Base-by-base conservation (phyloP, 2,329 filamentous ascomycete species). In the Penicillium sp. region DNA sequence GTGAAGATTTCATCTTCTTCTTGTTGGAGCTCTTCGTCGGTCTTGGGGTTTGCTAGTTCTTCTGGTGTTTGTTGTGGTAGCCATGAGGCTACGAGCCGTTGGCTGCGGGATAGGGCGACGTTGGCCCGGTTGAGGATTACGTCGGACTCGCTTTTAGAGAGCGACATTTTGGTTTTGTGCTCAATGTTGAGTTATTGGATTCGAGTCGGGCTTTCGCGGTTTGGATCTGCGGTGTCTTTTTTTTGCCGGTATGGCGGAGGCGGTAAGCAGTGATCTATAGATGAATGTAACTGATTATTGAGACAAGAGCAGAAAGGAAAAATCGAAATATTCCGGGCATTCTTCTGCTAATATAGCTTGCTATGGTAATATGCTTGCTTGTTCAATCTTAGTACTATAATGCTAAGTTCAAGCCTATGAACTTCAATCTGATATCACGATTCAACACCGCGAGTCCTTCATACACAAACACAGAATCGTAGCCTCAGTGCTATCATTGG, bases 1-100 rank as follows among this genome's bases (percentile, higher is more conserved):
- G 74, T 78, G 63, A 83, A 83, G 39, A 83, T 75, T 59, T 82
- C 80, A 63, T 82, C 75, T 59, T 86, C 83, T 47, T 84, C 81
- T 41, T 76, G 71, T 55, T 80, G 75, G 19, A 78, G 66, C 59
- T 82, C 76, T 55, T 78, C 72, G 36, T 77, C 70, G 21, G 77
- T 70, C 61, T 77, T 78, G 52, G 68, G 64, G 58, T 72, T 67
- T 51, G 69, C 63, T 48, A 69, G 62, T 47, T 78, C 75, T 23
- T 75, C 70, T n/a, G 70, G 55, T 6, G 76, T 69, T 55, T 73
- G 75, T n/a, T 79, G 70, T 13, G 81, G 81, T 31, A 86, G 78
- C 81, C 82, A 82, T 61, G 83, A 84, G 50, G 81, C 76, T 58
- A 86, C 74, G 19, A 84, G 72, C 34, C 78, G 78, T 61, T 84